These are phyloP conservation scores for Penicillium palitans DNA, from an alignment of 2,329 filamentous ascomycete species.

Conservation along the genomic window DNA sequence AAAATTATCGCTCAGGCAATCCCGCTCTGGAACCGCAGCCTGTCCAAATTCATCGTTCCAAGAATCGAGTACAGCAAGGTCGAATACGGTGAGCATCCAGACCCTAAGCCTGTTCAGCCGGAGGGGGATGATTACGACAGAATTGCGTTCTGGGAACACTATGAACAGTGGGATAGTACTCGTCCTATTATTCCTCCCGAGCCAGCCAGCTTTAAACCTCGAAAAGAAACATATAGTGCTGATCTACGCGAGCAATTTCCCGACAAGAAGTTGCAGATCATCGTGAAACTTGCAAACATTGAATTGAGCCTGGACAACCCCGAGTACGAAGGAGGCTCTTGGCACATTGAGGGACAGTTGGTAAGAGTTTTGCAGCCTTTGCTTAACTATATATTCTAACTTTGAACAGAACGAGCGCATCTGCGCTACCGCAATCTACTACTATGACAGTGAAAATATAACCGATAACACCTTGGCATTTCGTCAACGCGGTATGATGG, in stretches of 20 bases:
- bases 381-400: constrained; percentile 48
- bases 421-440: constrained; percentile 63
- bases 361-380: constrained; percentile 1
- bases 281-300: constrained; percentile 24
- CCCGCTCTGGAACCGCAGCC: constrained; percentile 48
- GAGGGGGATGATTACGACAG: not conserved
- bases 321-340: constrained; percentile 16
- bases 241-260: constrained; percentile 31
- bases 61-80: constrained; percentile 16
- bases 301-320: constrained; percentile 19
- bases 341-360: constrained; percentile 24
- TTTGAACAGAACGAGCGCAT: constrained; percentile 61
- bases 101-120: constrained; percentile 1
- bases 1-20: constrained; percentile 41
- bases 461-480: constrained; percentile 56
- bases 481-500: constrained; percentile 39
- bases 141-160: not conserved
- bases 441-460: constrained; percentile 64
- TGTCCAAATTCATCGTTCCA: constrained; percentile 7
- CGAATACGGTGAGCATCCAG: constrained; percentile 10
- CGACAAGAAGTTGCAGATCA: constrained; percentile 36
- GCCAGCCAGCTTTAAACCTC: not conserved
- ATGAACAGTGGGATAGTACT: not conserved
- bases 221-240: not conserved
- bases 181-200: not conserved